phyloP scores from a whole-genome alignment of 1,284 basidiomycete genomes.

The Ustilago xerochloae region DNA sequence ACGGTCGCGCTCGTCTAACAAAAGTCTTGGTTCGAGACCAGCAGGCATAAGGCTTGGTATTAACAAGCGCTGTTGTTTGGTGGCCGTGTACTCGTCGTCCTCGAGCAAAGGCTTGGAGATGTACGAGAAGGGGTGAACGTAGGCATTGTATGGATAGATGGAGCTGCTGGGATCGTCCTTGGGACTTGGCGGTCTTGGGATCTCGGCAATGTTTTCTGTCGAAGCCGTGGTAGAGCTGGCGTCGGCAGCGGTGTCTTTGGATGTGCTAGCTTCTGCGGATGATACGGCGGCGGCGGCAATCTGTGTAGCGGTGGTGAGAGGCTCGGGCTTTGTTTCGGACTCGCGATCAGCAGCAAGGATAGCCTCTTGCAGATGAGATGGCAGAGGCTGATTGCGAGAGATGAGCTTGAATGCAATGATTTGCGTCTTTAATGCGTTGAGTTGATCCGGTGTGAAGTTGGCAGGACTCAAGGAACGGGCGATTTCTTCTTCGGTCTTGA shows the following conservation, averaged over 20 bases:
- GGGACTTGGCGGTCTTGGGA: slow-evolving; percentile 48
- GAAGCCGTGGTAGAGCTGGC: slow-evolving; percentile 17
- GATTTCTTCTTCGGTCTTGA: slow-evolving; percentile 43
- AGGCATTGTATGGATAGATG: slow-evolving; percentile 97
- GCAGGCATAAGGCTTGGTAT: slow-evolving; percentile 89
- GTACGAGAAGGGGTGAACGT: slow-evolving; percentile 81
- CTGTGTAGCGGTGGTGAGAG: slow-evolving; percentile 77
- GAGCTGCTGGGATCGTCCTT: slow-evolving; percentile 79
- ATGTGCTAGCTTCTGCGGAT: slow-evolving; percentile 27
- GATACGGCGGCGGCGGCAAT: slow-evolving; percentile 77
- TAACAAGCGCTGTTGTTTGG: slow-evolving; percentile 81
- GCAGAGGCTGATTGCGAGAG: slow-evolving; percentile 81
- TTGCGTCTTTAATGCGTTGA: slow-evolving; percentile 85
- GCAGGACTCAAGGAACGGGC: slow-evolving; percentile 47
- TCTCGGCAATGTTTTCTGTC: slow-evolving; percentile 58
- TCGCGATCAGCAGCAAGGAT: slow-evolving; percentile 71
- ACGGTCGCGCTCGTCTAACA: slow-evolving; percentile 89
- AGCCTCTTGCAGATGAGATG: slow-evolving; percentile 81
- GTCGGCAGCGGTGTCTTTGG: slow-evolving; percentile 32
- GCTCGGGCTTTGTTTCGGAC: slow-evolving; percentile 68
- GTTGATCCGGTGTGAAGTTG: slow-evolving; percentile 79
- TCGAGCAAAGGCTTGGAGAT: slow-evolving; percentile 65
- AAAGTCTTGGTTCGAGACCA: slow-evolving; percentile 91
- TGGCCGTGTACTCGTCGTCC: slow-evolving; percentile 69
- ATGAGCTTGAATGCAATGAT: slow-evolving; percentile 90